These are phyloP conservation scores for Diutina siamensis DNA, from an alignment of 1,139 yeast genomes.

Conservation along the genomic window DNA sequence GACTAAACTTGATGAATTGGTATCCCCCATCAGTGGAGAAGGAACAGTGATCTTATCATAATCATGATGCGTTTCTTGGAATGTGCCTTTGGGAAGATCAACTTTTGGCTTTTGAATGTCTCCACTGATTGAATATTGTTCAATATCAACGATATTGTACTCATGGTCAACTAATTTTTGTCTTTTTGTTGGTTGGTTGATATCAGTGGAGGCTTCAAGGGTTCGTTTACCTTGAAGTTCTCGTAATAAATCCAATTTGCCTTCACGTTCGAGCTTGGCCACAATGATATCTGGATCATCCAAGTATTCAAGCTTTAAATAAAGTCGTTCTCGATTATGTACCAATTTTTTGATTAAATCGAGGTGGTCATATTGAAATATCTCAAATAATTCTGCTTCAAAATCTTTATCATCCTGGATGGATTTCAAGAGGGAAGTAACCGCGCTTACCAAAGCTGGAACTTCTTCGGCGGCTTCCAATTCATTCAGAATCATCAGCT, in stretches of 20 bases:
- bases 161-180: background rate
- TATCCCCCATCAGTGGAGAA: conserved; percentile 32
- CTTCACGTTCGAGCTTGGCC: background rate
- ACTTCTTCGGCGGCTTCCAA: background rate
- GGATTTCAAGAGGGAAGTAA: background rate
- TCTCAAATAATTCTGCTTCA: background rate
- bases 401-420: background rate
- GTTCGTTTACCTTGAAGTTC: background rate
- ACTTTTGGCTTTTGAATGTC: conserved; percentile 37
- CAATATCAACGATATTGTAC: background rate
- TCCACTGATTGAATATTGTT: background rate
- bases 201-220: background rate
- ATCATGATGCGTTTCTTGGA: conserved; percentile 55
- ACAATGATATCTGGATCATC: background rate
- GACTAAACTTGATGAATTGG: conserved; percentile 39
- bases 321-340: background rate
- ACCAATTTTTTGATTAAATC: conserved; percentile 1
- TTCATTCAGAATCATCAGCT: background rate
- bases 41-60: conserved; percentile 90
- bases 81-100: conserved; percentile 73
- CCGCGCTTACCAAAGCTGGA: background rate
- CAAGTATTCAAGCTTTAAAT: background rate
- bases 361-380: background rate
- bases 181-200: background rate
- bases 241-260: background rate